Evolutionary conservation across 2,329 filamentous ascomycete species (phyloP), one percentile per base, ranked within the genome.

Genomic region (Decorospora gaudefroyi): DNA sequence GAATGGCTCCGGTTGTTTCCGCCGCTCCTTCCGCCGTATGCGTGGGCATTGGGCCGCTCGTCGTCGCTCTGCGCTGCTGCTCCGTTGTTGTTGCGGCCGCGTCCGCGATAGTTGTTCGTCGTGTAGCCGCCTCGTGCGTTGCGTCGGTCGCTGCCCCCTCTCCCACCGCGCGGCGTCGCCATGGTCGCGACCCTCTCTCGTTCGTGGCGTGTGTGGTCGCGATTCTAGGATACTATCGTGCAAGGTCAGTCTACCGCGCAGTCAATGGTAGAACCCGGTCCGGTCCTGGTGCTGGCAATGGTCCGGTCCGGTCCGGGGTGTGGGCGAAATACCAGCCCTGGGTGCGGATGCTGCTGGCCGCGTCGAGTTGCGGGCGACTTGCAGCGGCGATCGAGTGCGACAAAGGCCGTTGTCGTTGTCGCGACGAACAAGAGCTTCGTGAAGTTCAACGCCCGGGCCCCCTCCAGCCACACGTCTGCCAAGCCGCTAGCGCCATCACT

Each of bases 111-210:
- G 29, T 49, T 42, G 16, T 27, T 39, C 3, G 42, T 31, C 6
- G 39, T 41, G 31, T 40, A 46, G 12, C 34, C 31, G 34, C 54
- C 48, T 25, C 45, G 51, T 19, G 39, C 13, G 26, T 54, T 49
- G 25, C 57, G 54, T 7, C 50, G 53, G 25, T 50, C 45, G 31
- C 47, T 44, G 10, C 51, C 55, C 18, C 57, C 59, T 53, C 54
- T 47, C 15, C 44, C 50, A 44, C 56, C 59, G 32, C 62, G 61
- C 41, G 54, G 59, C 43, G 54, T 48, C 50, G 61, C 58, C 64
- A 66, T 67, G 17, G 51, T 62, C 53, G 59, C 59, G 57, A 28
- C 47, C 50, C 32, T 42, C 11, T 40, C 23, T 39, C 17, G 28
- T n/a, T n/a, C n/a, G n/a, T n/a, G n/a, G n/a, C n/a, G n/a, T n/a